Evolutionary conservation across 1,284 basidiomycete species (phyloP).

Genomic region (Coriolopsis trogii): DNA sequence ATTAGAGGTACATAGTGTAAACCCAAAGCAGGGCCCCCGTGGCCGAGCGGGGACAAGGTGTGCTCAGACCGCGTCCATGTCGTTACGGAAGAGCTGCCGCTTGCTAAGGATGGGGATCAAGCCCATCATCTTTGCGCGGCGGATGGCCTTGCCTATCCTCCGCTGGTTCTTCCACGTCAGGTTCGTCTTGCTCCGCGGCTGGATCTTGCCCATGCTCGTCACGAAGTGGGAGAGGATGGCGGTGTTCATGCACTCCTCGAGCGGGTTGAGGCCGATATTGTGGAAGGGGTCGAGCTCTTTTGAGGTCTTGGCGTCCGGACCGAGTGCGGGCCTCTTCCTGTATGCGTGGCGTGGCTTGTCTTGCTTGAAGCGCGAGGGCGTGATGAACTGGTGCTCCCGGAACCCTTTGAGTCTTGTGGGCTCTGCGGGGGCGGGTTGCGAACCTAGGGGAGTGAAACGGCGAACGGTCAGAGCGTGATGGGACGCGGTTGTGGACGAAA

Average conservation of each 20-base stretch:
- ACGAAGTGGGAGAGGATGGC: conserved; percentile 70
- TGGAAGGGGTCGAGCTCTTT: conserved; percentile 67
- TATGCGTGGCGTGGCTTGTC: conserved; percentile 17
- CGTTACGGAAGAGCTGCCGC: conserved; percentile 16
- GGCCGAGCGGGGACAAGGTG: not conserved
- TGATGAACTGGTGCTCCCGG: too few relatives aligned
- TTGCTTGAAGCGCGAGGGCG: conserved; percentile 23
- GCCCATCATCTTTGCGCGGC: conserved; percentile 93
- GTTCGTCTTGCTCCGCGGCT: conserved; percentile 67
- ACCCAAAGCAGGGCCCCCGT: not conserved
- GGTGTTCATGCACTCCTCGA: conserved; percentile 71
- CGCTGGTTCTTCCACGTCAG: conserved; percentile 86
- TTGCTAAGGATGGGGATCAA: conserved; percentile 73
- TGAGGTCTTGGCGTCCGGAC: conserved; percentile 54
- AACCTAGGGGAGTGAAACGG: too few relatives aligned
- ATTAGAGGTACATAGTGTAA: conserved; percentile 7
- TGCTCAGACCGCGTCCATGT: not conserved
- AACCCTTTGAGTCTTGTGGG: too few relatives aligned
- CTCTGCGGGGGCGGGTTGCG: too few relatives aligned
- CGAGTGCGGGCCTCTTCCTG: conserved; percentile 42
- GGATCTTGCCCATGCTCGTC: conserved; percentile 87
- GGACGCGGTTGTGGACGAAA: too few relatives aligned
- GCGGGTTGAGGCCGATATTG: conserved; percentile 68
- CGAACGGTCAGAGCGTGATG: too few relatives aligned
- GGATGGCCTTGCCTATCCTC: conserved; percentile 84